These are phyloP conservation scores for Mrakia hoshinonis DNA, from an alignment of 768 basidiomycete genomes.

Conservation along the genomic window DNA sequence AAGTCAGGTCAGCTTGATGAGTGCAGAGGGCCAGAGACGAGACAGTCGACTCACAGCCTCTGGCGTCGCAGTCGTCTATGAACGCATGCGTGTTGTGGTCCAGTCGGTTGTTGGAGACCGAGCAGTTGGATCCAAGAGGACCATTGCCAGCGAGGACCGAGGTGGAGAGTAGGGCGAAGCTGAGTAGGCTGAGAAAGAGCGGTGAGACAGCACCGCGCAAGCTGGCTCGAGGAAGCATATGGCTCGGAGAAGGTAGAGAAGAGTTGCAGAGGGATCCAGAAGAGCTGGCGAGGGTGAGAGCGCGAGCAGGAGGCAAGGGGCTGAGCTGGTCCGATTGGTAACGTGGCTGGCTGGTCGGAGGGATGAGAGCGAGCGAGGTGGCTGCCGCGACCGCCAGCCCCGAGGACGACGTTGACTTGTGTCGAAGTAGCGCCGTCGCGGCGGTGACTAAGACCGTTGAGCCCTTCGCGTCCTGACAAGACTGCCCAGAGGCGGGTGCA, in stretches of 20 bases:
- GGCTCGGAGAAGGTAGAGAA: neutral
- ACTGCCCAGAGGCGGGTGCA: too few relatives aligned
- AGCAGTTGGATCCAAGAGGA: constrained; percentile 48
- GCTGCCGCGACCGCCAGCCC: too few relatives aligned
- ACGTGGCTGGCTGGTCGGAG: neutral
- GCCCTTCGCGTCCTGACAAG: too few relatives aligned
- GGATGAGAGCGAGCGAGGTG: too few relatives aligned
- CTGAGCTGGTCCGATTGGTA: neutral
- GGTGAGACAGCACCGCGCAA: neutral
- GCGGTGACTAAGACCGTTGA: too few relatives aligned
- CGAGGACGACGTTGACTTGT: too few relatives aligned
- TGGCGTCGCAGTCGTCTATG: constrained; percentile 64
- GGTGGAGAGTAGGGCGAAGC: constrained; percentile 5
- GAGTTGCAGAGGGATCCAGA: too few relatives aligned
- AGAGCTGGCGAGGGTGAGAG: neutral
- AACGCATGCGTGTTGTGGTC: constrained; percentile 71
- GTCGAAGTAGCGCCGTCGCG: too few relatives aligned
- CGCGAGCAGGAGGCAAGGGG: neutral
- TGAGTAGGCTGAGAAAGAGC: constrained; percentile 8
- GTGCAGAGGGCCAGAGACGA: neutral
- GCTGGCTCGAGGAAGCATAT: neutral
- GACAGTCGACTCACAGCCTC: neutral
- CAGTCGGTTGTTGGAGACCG: constrained; percentile 55
- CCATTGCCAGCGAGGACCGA: constrained; percentile 45
- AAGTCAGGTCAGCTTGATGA: neutral